A percentile compares a stretch with the other conserved stretches of the same genome.
Evolutionary conservation across 2,329 filamentous ascomycete genomes (phyloP).

Genomic region (Whalleya microplaca): DNA sequence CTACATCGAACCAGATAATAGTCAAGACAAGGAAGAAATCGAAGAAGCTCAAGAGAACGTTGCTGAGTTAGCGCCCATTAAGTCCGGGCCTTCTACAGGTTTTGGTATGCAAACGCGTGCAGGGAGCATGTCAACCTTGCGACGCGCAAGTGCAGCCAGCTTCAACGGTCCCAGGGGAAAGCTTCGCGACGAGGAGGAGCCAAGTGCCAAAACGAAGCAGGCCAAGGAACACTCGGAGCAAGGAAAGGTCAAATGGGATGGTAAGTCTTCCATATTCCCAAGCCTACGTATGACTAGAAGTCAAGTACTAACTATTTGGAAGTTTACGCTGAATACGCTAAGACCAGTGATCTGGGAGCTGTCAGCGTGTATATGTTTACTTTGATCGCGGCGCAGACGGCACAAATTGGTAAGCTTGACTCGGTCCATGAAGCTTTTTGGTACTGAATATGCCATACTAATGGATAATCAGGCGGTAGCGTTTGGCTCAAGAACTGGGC

Average conservation of each 20-base stretch:
- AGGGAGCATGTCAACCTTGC: conserved; percentile 78
- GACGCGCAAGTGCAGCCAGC: conserved; percentile 88
- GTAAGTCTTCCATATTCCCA: conserved; percentile 34
- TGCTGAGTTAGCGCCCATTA: conserved; percentile 77
- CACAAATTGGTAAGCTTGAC: conserved; percentile 70
- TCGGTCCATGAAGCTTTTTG: background rate
- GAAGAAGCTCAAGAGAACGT: conserved; percentile 79
- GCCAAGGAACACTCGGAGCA: conserved; percentile 88
- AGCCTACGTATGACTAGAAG: background rate
- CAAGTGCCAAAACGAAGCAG: conserved; percentile 77
- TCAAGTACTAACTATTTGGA: conserved; percentile 19
- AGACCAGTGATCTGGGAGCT: conserved; percentile 86
- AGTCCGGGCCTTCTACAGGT: conserved; percentile 50
- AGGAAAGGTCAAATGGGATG: conserved; percentile 94
- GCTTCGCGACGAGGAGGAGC: conserved; percentile 80
- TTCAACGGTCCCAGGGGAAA: conserved; percentile 87
- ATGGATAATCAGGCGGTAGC: conserved; percentile 62
- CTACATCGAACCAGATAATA: conserved; percentile 55
- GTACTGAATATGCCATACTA: conserved; percentile 20
- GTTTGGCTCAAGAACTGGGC: conserved; percentile 96
- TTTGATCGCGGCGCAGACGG: conserved; percentile 78
- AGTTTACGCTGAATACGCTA: conserved; percentile 93
- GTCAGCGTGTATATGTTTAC: conserved; percentile 79
- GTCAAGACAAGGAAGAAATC: conserved; percentile 66
- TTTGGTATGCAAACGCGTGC: conserved; percentile 56